Percentiles rank a stretch among this genome's conserved stretches.
These are phyloP conservation scores for Exserohilum rostratum DNA, from an alignment of 2,329 filamentous ascomycete genomes.

Conservation along the genomic window DNA sequence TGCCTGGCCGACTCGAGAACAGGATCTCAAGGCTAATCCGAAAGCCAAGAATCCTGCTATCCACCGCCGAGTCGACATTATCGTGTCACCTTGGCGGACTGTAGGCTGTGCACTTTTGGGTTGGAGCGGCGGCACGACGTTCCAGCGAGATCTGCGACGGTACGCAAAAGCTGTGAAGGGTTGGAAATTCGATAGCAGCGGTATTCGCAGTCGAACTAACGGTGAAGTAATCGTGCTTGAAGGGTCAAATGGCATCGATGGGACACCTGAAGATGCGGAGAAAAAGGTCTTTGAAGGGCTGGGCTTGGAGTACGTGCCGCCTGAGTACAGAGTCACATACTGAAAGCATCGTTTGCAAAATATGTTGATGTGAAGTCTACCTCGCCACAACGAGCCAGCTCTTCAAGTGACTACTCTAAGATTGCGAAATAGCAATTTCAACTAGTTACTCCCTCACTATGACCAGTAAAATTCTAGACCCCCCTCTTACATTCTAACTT, in stretches of 20 bases:
- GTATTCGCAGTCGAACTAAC: slow-evolving; percentile 70
- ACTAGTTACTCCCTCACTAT: not conserved
- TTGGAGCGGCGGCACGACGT: slow-evolving; percentile 89
- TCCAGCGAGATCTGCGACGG: slow-evolving; percentile 81
- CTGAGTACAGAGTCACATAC: slow-evolving; percentile 54
- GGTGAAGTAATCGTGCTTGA: slow-evolving; percentile 77
- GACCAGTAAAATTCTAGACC: not conserved
- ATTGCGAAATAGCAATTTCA: not conserved
- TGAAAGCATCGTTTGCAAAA: slow-evolving; percentile 27
- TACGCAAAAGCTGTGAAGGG: slow-evolving; percentile 75
- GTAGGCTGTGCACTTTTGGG: slow-evolving; percentile 86
- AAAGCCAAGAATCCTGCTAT: slow-evolving; percentile 69
- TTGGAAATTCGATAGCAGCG: slow-evolving; percentile 92
- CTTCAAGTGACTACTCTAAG: not conserved
- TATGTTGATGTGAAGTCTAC: not conserved
- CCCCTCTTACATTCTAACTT: not conserved
- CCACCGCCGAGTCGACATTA: slow-evolving; percentile 89
- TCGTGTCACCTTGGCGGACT: slow-evolving; percentile 86
- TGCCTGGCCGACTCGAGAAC: slow-evolving; percentile 46
- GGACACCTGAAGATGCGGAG: slow-evolving; percentile 74
- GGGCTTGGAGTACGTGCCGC: slow-evolving; percentile 60
- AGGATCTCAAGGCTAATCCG: slow-evolving; percentile 43
- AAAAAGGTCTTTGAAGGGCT: slow-evolving; percentile 78
- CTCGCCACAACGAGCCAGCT: not conserved
- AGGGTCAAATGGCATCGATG: slow-evolving; percentile 52